Base-by-base conservation (phyloP, 495 filamentous ascomycete genomes). In the Penicillium dipodomyicola region DNA sequence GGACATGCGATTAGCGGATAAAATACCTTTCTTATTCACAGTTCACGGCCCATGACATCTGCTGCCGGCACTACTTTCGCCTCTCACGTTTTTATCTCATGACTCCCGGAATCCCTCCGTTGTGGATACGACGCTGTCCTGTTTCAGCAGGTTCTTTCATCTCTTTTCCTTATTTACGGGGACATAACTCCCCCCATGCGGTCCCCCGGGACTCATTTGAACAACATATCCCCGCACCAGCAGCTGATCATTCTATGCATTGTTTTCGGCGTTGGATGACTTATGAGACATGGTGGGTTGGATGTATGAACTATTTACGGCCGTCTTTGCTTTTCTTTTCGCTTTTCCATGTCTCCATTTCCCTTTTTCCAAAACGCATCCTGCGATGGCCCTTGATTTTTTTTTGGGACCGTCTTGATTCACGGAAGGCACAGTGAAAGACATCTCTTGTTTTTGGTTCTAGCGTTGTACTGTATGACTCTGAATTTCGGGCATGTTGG, bases 271-370 rank as follows among this genome's bases (percentile, higher is more conserved):
- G 77, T 72, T 78, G 67, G 51, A 70, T 67, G 65, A 67, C 64
- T 70, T 65, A 67, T 67, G 69, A 68, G 65, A 74, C 71, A 75
- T 65, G 67, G 64, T 60, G 65, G 75, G 66, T 68, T 65, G 76
- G 72, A 74, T 79, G 72, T 75, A 71, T 76, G 76, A 74, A 67
- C 72, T 63, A 73, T 72, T 68, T 74, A 72, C 60, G 68, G 67
- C 70, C 65, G 39, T 60, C 9, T 63, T 58, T 56, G 27, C 17
- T 50, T 55, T 54, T 17, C 65, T 66, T 67, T 65, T 57, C 61
- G 65, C 70, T 71, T 68, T 62, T 62, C 57, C 59, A 52, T 57
- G 63, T 62, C 63, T 60, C 54, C 44, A 58, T 64, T 68, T 55
- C 57, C 51, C 57, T 58, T 69, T 59, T 69, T 64, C n/a, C 59